These are phyloP conservation scores for Arxiozyma telluris DNA, from an alignment of 1,139 yeast genomes.

Conservation along the genomic window DNA sequence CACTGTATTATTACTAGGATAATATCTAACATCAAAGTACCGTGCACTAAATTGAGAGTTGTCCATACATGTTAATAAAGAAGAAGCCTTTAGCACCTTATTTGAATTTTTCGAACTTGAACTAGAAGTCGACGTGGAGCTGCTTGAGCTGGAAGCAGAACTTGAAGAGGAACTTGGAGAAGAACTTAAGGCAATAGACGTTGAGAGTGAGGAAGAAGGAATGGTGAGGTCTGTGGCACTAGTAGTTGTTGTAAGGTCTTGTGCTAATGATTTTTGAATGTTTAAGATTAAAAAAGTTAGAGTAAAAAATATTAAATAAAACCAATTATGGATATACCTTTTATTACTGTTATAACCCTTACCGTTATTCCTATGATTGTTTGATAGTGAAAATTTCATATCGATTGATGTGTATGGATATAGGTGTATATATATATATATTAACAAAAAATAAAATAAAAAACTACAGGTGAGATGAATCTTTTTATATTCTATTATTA, in stretches of 20 bases:
- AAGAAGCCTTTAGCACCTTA: conserved; percentile 39
- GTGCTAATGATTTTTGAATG: background rate
- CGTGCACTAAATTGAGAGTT: conserved; percentile 82
- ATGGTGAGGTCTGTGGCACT: background rate
- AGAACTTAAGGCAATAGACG: background rate
- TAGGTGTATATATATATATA: too few species aligned
- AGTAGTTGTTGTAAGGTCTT: background rate
- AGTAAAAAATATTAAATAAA: background rate
- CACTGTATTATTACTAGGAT: conserved; percentile 55
- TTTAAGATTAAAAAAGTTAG: too few species aligned
- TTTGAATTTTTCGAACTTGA: background rate
- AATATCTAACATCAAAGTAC: conserved; percentile 67
- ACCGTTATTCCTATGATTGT: background rate
- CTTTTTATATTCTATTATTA: too few species aligned
- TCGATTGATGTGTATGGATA: too few species aligned
- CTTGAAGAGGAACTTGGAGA: background rate
- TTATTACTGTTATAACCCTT: too few species aligned
- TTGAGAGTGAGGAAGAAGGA: background rate
- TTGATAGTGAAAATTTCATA: background rate
- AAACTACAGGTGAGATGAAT: too few species aligned
- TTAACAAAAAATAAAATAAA: too few species aligned
- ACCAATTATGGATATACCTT: background rate
- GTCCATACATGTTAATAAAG: conserved; percentile 91
- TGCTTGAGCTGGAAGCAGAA: background rate
- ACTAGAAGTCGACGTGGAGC: too few species aligned